Conservation (phyloP, 2,329 filamentous ascomycete genomes). For the Zasmidium cellare region DNA sequence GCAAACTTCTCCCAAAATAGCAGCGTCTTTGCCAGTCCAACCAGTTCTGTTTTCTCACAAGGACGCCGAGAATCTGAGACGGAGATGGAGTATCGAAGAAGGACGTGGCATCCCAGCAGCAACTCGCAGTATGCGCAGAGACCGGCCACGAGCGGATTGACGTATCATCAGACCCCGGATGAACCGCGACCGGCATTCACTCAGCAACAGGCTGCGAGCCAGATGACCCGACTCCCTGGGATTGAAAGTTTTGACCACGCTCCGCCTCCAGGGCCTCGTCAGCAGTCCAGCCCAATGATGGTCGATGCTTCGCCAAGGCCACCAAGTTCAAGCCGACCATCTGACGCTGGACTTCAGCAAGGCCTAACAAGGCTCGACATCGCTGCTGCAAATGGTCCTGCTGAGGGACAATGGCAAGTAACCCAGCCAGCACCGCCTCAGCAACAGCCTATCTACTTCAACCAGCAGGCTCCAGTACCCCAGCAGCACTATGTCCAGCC, state of each 20-base stretch:
- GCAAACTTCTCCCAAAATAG: constrained; percentile 58
- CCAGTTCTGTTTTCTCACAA: constrained; percentile 62
- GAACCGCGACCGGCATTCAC: constrained; percentile 58
- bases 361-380: constrained; percentile 69
- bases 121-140: constrained; percentile 59
- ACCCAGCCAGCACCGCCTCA: constrained; percentile 23
- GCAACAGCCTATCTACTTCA: constrained; percentile 13
- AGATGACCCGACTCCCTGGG: constrained; percentile 73
- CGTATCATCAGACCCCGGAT: constrained; percentile 71
- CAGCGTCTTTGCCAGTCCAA: constrained; percentile 67
- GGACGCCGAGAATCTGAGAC: constrained; percentile 66
- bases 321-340: constrained; percentile 43
- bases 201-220: constrained; percentile 54
- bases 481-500: constrained; percentile 33
- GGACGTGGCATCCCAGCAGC: constrained; percentile 88
- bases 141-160: constrained; percentile 70
- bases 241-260: constrained; percentile 89
- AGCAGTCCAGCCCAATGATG: constrained; percentile 74
- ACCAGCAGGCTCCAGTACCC: constrained; percentile 15
- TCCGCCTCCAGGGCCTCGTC: constrained; percentile 61
- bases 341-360: constrained; percentile 64
- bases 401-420: constrained; percentile 30
- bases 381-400: constrained; percentile 43
- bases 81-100: constrained; percentile 76
- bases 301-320: constrained; percentile 54